Evolutionary conservation across 1,284 basidiomycete species (phyloP).

Genomic region (Rhodotorula sp.): DNA sequence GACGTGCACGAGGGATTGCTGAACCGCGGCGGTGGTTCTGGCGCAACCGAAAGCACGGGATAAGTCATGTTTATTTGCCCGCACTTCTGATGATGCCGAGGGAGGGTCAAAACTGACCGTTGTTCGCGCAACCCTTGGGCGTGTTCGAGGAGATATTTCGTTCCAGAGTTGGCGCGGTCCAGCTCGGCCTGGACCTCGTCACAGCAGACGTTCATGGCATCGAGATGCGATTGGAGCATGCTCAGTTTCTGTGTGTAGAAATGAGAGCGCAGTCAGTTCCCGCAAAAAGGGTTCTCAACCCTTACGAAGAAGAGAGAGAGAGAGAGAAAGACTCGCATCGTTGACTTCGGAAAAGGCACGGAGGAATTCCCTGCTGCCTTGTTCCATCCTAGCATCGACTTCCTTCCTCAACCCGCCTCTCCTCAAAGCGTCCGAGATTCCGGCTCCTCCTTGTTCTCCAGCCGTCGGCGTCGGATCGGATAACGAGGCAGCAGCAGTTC

Average conservation of each 20-base stretch:
- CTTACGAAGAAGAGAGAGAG: conserved; percentile 8
- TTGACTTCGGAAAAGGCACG: conserved; percentile 81
- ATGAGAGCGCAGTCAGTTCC: background rate
- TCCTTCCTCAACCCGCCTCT: conserved; percentile 70
- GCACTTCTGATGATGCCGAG: background rate
- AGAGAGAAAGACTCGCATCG: conserved; percentile 59
- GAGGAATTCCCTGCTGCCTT: conserved; percentile 77
- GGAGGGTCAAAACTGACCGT: conserved; percentile 57
- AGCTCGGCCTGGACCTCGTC: conserved; percentile 79
- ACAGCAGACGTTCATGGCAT: conserved; percentile 74
- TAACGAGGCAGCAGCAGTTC: conserved; percentile 39
- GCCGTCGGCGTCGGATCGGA: background rate
- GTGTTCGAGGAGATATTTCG: conserved; percentile 77
- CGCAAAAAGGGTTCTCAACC: background rate
- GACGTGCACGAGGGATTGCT: conserved; percentile 69
- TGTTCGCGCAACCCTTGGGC: conserved; percentile 79
- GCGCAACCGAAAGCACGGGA: background rate
- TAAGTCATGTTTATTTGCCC: background rate
- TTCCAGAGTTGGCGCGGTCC: conserved; percentile 71
- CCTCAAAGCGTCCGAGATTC: conserved; percentile 49
- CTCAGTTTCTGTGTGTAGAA: conserved; percentile 65
- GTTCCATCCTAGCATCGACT: conserved; percentile 74
- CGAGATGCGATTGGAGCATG: conserved; percentile 69
- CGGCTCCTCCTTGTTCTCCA: background rate
- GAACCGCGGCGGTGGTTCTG: conserved; percentile 57